phyloP scores from a whole-genome alignment of 73 alveolate species.

The Paramecium sonneborni region DNA sequence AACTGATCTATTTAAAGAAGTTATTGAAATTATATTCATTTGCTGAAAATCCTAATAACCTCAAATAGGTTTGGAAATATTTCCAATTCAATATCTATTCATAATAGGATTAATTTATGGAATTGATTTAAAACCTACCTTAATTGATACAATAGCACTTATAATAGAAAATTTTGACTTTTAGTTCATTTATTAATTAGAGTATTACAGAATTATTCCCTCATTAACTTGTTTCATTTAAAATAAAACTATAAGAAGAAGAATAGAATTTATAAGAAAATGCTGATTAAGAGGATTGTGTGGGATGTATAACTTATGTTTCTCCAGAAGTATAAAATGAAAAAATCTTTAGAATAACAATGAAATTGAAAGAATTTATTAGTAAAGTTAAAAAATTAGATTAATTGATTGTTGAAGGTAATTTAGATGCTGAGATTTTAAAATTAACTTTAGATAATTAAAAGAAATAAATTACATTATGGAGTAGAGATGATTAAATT shows the following conservation, averaged over 20 bases:
- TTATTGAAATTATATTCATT: not conserved
- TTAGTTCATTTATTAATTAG: not conserved
- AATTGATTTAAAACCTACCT: not conserved
- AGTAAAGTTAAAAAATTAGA: not conserved
- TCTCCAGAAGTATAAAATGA: not conserved
- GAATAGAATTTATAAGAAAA: not conserved
- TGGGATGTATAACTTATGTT: not conserved
- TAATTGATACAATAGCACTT: not conserved
- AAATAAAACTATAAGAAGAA: not conserved
- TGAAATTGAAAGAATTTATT: not conserved
- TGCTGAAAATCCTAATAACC: not conserved
- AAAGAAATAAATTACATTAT: not conserved
- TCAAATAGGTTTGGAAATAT: not conserved
- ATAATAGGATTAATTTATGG: not conserved
- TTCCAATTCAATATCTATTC: not conserved
- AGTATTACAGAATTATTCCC: not conserved
- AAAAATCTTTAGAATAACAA: not conserved
- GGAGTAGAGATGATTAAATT: not conserved
- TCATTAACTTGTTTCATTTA: not conserved
- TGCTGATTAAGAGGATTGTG: not conserved
- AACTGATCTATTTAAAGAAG: not conserved
- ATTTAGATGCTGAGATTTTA: not conserved
- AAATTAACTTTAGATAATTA: not conserved
- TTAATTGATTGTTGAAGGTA: not conserved
- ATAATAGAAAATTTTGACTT: not conserved